These are phyloP conservation scores for Calonectria hongkongensis DNA, from an alignment of 2,329 filamentous ascomycete genomes.

Conservation along the genomic window DNA sequence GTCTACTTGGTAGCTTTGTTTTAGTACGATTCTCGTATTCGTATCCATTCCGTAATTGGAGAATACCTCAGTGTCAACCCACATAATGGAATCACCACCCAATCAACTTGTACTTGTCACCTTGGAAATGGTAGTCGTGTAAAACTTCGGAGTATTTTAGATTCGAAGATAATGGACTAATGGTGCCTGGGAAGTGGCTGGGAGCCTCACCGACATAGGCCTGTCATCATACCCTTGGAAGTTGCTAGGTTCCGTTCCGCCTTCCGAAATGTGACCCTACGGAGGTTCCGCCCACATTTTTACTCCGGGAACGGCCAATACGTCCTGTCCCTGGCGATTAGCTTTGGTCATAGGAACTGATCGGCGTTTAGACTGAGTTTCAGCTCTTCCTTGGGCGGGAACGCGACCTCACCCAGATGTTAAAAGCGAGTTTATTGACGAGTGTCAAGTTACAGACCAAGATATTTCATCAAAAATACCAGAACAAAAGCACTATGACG, in stretches of 20 bases:
- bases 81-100: too few relatives aligned
- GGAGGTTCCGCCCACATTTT: background rate
- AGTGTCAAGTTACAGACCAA: background rate
- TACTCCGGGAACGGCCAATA: background rate
- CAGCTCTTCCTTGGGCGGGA: background rate
- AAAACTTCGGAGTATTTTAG: too few relatives aligned
- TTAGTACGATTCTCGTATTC: too few relatives aligned
- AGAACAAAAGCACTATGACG: background rate
- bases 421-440: background rate
- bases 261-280: background rate
- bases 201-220: background rate
- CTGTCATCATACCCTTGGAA: too few relatives aligned
- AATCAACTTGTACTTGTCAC: too few relatives aligned
- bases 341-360: background rate
- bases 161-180: too few relatives aligned
- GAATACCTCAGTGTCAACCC: too few relatives aligned
- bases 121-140: too few relatives aligned
- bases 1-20: too few relatives aligned
- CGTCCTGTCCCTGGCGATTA: background rate
- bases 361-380: background rate
- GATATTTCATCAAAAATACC: background rate
- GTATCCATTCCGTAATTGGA: too few relatives aligned
- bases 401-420: background rate
- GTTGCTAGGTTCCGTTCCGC: slow-evolving; percentile 3
- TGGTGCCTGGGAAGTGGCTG: background rate